Conservation (phyloP, 106 monocot species). For the Chionographis japonica region DNA sequence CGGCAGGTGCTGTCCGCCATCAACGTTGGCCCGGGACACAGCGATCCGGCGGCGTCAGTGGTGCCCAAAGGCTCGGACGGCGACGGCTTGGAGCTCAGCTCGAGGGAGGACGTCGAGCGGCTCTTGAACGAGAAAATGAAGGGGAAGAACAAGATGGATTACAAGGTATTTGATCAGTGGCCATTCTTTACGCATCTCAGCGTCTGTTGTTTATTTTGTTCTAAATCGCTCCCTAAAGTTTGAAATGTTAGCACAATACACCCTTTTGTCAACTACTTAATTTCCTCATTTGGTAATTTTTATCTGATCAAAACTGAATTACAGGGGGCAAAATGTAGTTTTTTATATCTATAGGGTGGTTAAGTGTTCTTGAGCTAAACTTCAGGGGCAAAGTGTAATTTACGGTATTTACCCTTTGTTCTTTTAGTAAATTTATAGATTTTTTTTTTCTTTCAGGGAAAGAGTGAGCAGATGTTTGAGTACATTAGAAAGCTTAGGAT, state of each 20-base stretch:
- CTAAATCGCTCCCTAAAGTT: too few relatives aligned
- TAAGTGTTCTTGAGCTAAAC: too few relatives aligned
- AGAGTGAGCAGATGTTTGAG: constrained; percentile 61
- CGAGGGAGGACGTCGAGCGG: constrained; percentile 64
- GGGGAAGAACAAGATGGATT: constrained; percentile 51
- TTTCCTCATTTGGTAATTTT: too few relatives aligned
- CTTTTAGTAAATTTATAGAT: too few relatives aligned
- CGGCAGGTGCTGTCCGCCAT: constrained; percentile 40
- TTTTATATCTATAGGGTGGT: too few relatives aligned
- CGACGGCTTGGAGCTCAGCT: constrained; percentile 38
- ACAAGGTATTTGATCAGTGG: constrained; percentile 22
- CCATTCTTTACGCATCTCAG: neutral
- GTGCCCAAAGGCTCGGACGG: constrained; percentile 10
- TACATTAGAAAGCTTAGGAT: constrained; percentile 73
- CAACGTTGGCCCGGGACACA: constrained; percentile 10
- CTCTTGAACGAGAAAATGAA: constrained; percentile 70
- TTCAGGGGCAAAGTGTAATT: too few relatives aligned
- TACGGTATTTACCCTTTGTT: too few relatives aligned
- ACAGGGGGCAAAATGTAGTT: too few relatives aligned
- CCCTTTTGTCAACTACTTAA: too few relatives aligned
- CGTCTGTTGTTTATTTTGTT: too few relatives aligned
- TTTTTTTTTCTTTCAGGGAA: constrained; percentile 35
- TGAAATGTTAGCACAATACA: too few relatives aligned
- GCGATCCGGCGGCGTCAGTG: neutral
- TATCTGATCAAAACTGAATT: too few relatives aligned